Evolutionary conservation across 2,329 filamentous ascomycete genomes (phyloP), one percentile per base, ranked within the genome.

Genomic region (Xylariaceae sp.): DNA sequence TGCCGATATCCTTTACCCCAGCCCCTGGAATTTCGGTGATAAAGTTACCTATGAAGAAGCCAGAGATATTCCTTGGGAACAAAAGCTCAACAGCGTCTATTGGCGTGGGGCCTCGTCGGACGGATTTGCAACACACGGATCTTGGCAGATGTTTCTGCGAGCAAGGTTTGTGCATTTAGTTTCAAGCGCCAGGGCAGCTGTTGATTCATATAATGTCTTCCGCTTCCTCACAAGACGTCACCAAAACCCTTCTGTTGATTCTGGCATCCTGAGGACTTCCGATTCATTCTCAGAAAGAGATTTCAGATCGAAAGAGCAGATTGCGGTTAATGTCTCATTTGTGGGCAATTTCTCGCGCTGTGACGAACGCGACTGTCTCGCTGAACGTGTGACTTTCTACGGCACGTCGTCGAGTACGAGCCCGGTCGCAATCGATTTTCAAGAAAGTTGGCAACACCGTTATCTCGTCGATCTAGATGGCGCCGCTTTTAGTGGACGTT

Each of bases 391-490:
- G 3, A 69, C 68, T 9, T 73, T 75, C 50, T 70, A 72, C 53
- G 65, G 64, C 24, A 50, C 56, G 3, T 27, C 63, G 1, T 49
- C 56, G 0, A 60, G n/a, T n/a, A 62, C 4, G 51, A 60, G 13
- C 45, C 67, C 63, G 9, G 55, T 60, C 2, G 37, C 61, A 0
- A 58, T 70, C 13, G 63, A 65, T 35, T 74, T 74, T 43, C 61
- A 68, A 21, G 70, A 73, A 35, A 68, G 72, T 59, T 73, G 70
- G 71, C 54, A 51, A 23, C 76, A 77, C 68, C 81, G 83, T 53
- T 83, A 82, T 60, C 75, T 86, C 1, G 73, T 80, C 1, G 83
- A 86, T 60, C 72, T 86, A 15, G 84, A 87, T 64, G 84, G 83
- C 0, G 75, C 78, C 35, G 74, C 71, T 1, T 80, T 80, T 61